phyloP scores from a whole-genome alignment of 768 basidiomycete genomes.

The Tylopilus sp. region DNA sequence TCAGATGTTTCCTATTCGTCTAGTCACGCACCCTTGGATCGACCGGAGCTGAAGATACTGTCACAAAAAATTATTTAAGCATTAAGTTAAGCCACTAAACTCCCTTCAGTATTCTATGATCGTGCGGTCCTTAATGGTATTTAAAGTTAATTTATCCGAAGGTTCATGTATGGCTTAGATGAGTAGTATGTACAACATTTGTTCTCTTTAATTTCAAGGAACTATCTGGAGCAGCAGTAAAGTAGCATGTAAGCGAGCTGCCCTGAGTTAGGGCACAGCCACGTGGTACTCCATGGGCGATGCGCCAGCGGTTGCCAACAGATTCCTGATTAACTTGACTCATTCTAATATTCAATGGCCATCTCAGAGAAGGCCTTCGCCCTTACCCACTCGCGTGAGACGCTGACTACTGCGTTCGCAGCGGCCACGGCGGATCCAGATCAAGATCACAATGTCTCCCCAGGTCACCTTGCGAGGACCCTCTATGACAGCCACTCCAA shows the following conservation, averaged over 20 bases:
- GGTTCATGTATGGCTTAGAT: too few species aligned
- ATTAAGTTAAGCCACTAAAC: slow-evolving; percentile 12
- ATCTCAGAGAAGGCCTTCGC: slow-evolving; percentile 32
- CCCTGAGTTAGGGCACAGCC: too few species aligned
- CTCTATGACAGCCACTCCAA: slow-evolving; percentile 35
- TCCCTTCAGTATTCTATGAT: not conserved
- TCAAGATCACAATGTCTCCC: slow-evolving; percentile 16
- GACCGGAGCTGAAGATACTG: slow-evolving; percentile 22
- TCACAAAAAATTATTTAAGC: slow-evolving; percentile 14
- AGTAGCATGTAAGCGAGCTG: too few species aligned
- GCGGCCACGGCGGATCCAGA: slow-evolving; percentile 28
- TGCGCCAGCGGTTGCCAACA: too few species aligned
- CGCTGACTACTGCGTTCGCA: slow-evolving; percentile 42
- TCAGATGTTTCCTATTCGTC: slow-evolving; percentile 52
- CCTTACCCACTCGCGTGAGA: slow-evolving; percentile 32
- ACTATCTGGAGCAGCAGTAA: too few species aligned
- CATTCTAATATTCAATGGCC: slow-evolving; percentile 15
- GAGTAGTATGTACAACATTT: too few species aligned
- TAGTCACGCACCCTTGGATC: slow-evolving; percentile 60
- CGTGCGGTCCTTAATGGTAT: slow-evolving; percentile 5
- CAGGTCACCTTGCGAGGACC: slow-evolving; percentile 36
- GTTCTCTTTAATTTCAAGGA: too few species aligned
- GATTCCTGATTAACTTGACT: too few species aligned
- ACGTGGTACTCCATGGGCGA: too few species aligned
- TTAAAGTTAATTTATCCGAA: too few species aligned